A percentile compares a stretch with the other conserved stretches of the same genome.
Conservation (phyloP, 2,329 filamentous ascomycete genomes). For the Mycosphaerelloides madeirae region DNA sequence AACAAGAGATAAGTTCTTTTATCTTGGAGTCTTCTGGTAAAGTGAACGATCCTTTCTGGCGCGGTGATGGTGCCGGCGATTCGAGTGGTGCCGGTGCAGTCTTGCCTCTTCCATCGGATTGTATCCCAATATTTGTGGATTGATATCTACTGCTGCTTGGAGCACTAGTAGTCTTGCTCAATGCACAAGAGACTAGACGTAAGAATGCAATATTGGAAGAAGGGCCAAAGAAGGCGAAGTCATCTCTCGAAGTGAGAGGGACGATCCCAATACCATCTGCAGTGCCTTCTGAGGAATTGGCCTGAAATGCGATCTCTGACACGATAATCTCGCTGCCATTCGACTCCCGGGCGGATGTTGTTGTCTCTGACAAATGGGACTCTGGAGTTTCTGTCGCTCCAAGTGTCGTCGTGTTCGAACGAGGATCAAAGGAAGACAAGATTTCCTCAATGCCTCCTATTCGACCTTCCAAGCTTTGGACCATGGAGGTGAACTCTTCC, state of each 20-base stretch:
- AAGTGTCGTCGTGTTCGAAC: background rate
- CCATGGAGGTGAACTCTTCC: constrained; percentile 6
- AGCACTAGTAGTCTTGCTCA: constrained; percentile 2
- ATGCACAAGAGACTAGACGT: constrained; percentile 6
- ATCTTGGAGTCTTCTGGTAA: constrained; percentile 4
- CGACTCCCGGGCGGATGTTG: background rate
- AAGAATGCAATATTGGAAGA: constrained; percentile 14
- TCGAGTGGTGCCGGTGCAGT: too few species aligned
- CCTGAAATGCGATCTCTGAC: constrained; percentile 5
- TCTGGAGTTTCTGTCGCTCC: too few species aligned
- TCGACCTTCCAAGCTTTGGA: constrained; percentile 3
- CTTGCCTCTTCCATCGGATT: too few species aligned
- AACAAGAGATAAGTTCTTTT: constrained; percentile 1
- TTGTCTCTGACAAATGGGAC: too few species aligned
- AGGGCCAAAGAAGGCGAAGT: constrained; percentile 10
- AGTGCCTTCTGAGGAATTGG: background rate
- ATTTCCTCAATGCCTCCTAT: constrained; percentile 7
- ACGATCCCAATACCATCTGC: constrained; percentile 10
- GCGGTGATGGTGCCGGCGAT: too few species aligned
- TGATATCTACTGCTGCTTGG: too few species aligned
- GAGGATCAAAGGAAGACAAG: background rate
- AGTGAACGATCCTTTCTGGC: background rate
- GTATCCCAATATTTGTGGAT: too few species aligned
- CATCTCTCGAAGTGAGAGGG: constrained; percentile 5
- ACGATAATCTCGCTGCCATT: background rate